Evolutionary conservation across 2,329 filamentous ascomycete species (phyloP).

Genomic region (Trichoderma hamatum): DNA sequence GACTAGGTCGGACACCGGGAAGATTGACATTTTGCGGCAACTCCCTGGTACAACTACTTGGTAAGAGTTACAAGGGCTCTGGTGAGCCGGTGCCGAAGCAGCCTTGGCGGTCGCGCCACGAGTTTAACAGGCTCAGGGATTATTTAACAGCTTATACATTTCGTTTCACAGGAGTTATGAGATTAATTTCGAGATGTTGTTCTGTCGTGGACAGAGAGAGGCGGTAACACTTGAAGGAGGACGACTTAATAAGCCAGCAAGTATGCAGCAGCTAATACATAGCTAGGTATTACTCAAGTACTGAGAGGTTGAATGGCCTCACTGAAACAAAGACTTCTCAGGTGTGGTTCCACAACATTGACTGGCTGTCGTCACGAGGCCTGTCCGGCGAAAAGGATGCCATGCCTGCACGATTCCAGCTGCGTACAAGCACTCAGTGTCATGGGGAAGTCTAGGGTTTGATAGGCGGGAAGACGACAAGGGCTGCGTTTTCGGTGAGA

Average conservation of each 20-base stretch:
- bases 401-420: slow-evolving; percentile 1
- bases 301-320: neutral
- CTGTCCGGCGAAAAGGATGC: slow-evolving; percentile 16
- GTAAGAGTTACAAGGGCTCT: neutral
- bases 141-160: neutral
- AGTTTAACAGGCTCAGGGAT: neutral
- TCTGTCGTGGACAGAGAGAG: neutral
- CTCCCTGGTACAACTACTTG: neutral
- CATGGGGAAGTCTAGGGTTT: slow-evolving; percentile 26
- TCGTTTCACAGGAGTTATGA: neutral
- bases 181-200: neutral
- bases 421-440: neutral
- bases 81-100: neutral
- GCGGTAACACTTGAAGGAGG: neutral
- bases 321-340: neutral
- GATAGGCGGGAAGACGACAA: slow-evolving; percentile 22
- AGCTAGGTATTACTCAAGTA: neutral
- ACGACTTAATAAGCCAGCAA: neutral
- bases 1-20: neutral
- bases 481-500: slow-evolving; percentile 24
- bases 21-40: neutral
- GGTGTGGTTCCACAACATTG: slow-evolving; percentile 12
- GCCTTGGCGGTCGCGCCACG: slow-evolving; percentile 1
- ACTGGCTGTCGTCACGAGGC: slow-evolving; percentile 22
- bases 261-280: neutral